These are phyloP conservation scores for Lepidium didymum DNA, from an alignment of 345 rosid genomes.

Conservation along the genomic window DNA sequence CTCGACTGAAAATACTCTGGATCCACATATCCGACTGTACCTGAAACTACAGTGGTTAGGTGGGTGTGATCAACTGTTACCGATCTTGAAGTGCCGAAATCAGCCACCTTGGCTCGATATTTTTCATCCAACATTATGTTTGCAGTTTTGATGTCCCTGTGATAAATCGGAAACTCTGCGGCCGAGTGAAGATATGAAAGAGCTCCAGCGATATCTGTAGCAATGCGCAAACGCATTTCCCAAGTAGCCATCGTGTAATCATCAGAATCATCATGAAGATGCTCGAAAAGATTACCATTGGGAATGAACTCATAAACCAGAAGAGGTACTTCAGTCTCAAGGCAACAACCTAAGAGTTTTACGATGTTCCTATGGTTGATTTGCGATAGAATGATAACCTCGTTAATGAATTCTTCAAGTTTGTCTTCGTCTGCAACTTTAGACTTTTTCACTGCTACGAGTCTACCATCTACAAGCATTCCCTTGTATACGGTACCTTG, in stretches of 20 bases:
- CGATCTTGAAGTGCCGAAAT: slow-evolving; percentile 46
- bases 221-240: slow-evolving; percentile 30
- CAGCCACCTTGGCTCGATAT: slow-evolving; percentile 23
- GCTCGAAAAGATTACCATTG: slow-evolving; percentile 5
- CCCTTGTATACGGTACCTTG: slow-evolving; percentile 9
- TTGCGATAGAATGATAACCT: not conserved
- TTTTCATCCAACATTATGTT: slow-evolving; percentile 1
- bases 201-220: slow-evolving; percentile 5
- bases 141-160: slow-evolving; percentile 4
- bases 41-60: not conserved
- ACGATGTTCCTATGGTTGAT: slow-evolving; percentile 12
- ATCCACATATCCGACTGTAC: not conserved
- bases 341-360: slow-evolving; percentile 5
- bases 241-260: slow-evolving; percentile 18
- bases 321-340: slow-evolving; percentile 7
- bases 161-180: not conserved
- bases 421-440: not conserved
- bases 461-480: slow-evolving; percentile 5
- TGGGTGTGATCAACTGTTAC: slow-evolving; percentile 12
- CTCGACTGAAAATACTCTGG: not conserved
- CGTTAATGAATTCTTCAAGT: slow-evolving; percentile 3
- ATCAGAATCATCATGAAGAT: not conserved
- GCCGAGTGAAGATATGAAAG: slow-evolving; percentile 29
- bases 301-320: slow-evolving; percentile 2
- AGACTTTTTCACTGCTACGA: slow-evolving; percentile 1